These are phyloP conservation scores for Zymoseptoria brevis DNA, from an alignment of 2,329 filamentous ascomycete genomes.

Conservation along the genomic window DNA sequence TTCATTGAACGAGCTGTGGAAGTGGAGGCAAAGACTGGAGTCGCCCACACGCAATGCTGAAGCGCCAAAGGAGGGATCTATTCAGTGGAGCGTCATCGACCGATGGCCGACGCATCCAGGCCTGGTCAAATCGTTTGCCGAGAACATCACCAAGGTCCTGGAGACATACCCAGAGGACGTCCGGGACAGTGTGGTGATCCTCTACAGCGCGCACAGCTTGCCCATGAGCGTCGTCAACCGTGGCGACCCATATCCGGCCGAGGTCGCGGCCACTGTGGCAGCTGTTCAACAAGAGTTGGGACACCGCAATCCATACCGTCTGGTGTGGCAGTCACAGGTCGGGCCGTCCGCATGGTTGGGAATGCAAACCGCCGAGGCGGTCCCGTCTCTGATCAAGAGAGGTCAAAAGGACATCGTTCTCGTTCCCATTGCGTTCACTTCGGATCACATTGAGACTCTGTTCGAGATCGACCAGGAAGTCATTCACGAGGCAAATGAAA, in stretches of 20 bases:
- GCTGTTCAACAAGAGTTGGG: constrained; percentile 90
- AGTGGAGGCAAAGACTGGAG: constrained; percentile 84
- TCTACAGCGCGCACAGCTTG: constrained; percentile 87
- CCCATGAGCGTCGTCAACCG: constrained; percentile 97
- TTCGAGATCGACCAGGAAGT: constrained; percentile 93
- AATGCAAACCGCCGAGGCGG: constrained; percentile 82
- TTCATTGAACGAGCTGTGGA: constrained; percentile 95
- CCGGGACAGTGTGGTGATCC: constrained; percentile 69
- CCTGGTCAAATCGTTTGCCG: constrained; percentile 82
- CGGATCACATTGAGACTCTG: constrained; percentile 96
- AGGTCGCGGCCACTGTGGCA: constrained; percentile 91
- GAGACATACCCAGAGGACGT: constrained; percentile 75
- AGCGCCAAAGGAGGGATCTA: constrained; percentile 58
- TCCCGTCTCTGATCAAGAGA: constrained; percentile 80
- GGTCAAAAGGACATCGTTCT: constrained; percentile 86
- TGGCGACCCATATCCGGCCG: constrained; percentile 88
- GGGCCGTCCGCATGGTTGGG: constrained; percentile 93
- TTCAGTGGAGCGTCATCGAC: constrained; percentile 96
- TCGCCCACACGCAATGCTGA: constrained; percentile 22
- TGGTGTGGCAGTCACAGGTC: constrained; percentile 98
- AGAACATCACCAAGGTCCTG: constrained; percentile 81
- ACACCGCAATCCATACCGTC: constrained; percentile 81
- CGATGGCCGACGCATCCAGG: constrained; percentile 91
- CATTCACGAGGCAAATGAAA: constrained; percentile 73
- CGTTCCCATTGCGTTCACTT: constrained; percentile 94